phyloP scores from a whole-genome alignment of 768 basidiomycete species.

The Exsudoporus frostii region DNA sequence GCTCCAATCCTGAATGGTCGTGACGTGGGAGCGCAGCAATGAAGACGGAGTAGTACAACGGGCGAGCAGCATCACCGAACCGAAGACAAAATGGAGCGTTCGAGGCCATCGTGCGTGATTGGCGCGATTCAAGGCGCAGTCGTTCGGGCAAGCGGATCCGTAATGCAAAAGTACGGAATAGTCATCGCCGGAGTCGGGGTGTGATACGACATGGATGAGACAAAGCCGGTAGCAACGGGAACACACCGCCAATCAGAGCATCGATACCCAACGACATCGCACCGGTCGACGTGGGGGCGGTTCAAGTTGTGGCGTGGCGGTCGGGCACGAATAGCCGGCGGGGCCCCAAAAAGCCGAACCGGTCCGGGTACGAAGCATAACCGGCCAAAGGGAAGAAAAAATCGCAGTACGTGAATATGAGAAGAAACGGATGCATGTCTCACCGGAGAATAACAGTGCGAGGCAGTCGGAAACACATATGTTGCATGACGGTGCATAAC shows the following conservation, averaged over 20 bases:
- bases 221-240: slow-evolving; percentile 1
- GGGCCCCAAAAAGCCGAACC: neutral
- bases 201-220: neutral
- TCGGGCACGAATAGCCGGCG: slow-evolving; percentile 12
- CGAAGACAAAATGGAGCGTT: neutral
- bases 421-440: neutral
- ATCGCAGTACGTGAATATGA: neutral
- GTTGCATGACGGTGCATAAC: neutral
- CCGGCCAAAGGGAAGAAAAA: neutral
- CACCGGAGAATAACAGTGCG: neutral
- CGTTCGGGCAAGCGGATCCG: neutral
- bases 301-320: neutral
- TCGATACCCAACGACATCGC: slow-evolving; percentile 4
- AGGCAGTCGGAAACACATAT: neutral
- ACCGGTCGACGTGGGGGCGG: slow-evolving; percentile 4
- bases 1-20: slow-evolving; percentile 61
- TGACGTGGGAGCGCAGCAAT: slow-evolving; percentile 6
- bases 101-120: neutral
- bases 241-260: slow-evolving; percentile 12
- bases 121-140: slow-evolving; percentile 2
- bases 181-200: slow-evolving; percentile 1
- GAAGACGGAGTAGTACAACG: slow-evolving; percentile 6
- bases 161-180: neutral
- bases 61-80: slow-evolving; percentile 13
- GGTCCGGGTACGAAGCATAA: slow-evolving; percentile 5